Conservation (phyloP, 2,329 filamentous ascomycete species). For the Alternaria postmessia region DNA sequence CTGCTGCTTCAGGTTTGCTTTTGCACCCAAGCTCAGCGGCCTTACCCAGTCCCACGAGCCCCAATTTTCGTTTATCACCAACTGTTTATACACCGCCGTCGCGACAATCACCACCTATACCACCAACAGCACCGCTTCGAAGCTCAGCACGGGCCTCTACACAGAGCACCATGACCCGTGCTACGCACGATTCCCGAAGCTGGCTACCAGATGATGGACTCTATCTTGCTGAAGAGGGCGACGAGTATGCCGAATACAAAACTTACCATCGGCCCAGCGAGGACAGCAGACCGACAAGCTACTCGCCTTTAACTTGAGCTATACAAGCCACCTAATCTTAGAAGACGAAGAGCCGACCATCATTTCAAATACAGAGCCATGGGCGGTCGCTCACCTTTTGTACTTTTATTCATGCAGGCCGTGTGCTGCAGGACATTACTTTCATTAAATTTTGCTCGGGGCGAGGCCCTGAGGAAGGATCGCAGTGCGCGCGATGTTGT, state of each 20-base stretch:
- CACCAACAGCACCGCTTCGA: conserved; percentile 16
- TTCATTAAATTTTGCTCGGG: conserved; percentile 3
- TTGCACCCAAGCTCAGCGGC: conserved; percentile 30
- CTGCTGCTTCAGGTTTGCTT: conserved; percentile 17
- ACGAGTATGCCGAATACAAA: conserved; percentile 25
- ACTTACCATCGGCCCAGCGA: conserved; percentile 23
- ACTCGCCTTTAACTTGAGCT: conserved; percentile 29
- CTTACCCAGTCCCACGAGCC: conserved; percentile 23
- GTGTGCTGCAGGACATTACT: not conserved
- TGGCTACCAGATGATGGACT: conserved; percentile 37
- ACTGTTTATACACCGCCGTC: conserved; percentile 33
- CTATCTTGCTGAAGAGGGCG: conserved; percentile 33
- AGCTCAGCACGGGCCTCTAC: conserved; percentile 21
- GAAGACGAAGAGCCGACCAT: not conserved
- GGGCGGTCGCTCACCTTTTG: not conserved
- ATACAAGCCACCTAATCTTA: not conserved
- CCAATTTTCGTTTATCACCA: conserved; percentile 30
- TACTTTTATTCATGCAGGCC: not conserved
- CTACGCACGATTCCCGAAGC: conserved; percentile 27
- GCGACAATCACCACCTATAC: conserved; percentile 5
- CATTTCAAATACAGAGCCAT: not conserved
- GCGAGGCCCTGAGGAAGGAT: conserved; percentile 4
- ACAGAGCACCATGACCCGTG: conserved; percentile 25
- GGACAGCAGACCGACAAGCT: conserved; percentile 29
- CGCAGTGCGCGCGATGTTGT: not conserved